Evolutionary conservation across 192 early-diverging fungal species (phyloP), one percentile per base, ranked within the genome.

Genomic region (Umbelopsis ramanniana): DNA sequence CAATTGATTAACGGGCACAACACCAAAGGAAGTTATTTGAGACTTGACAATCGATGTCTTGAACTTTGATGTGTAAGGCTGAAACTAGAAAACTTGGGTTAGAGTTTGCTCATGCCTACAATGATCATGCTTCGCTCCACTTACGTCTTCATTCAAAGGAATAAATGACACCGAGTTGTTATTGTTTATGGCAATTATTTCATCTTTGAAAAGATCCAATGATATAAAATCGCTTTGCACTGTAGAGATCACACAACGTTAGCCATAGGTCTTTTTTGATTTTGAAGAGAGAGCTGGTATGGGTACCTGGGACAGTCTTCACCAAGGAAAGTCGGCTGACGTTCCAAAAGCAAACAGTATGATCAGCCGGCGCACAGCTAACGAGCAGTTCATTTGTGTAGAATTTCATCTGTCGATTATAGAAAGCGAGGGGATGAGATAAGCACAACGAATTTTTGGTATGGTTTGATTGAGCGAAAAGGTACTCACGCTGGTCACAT

Each of bases 141-240:
- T 68, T 84, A 88, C 87, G 68, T 88, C 84, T 48, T 88, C 87
- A 68, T 86, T 86, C 46, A 89, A 83, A 0, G 87, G 85, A 47
- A 77, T 85, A 71, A 89, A 89, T 6, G 87, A 82, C 7, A 89
- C 83, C 4, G 81, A 84, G 38, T 89, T 89, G 74, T 81, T 89
- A 26, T 75, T 78, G 50, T 86, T 84, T 46, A 89, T 84, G 0
- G 87, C 83, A 46, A 89, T 81, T 29, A 87, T 79, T 67, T 89
- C 85, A 50, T 89, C 85, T 72, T 89, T 89, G 78, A 83, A 89
- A 37, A 87, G 75, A 75, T 89, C 82, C 17, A 89, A 54, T 1
- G 87, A 82, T 15, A 86, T 69, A 68, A 89, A 79, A 69, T 89
- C 87, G 40, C 69, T 67, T 37, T 71, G 48, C 7, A 55, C 71